phyloP scores from a whole-genome alignment of 495 filamentous ascomycete species.

The Xylaria curta region DNA sequence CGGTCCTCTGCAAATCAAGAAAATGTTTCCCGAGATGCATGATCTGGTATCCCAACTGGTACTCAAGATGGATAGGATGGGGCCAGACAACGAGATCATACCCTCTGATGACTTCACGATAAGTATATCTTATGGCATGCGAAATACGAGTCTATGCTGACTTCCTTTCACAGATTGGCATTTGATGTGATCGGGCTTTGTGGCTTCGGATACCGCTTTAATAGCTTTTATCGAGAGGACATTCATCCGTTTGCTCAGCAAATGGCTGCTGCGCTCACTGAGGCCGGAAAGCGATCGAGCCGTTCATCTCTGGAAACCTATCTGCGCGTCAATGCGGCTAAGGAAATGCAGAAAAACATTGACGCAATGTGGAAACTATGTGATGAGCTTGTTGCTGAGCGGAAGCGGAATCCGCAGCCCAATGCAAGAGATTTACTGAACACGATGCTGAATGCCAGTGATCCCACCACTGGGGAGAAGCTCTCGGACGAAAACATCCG shows the following conservation, averaged over 20 bases:
- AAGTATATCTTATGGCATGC: constrained; percentile 49
- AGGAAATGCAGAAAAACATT: constrained; percentile 60
- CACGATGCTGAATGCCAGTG: constrained; percentile 64
- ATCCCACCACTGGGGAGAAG: constrained; percentile 62
- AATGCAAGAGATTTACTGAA: constrained; percentile 69
- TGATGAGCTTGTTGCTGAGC: constrained; percentile 59
- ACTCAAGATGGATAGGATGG: constrained; percentile 66
- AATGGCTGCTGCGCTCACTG: constrained; percentile 58
- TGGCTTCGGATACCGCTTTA: constrained; percentile 68
- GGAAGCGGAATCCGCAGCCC: constrained; percentile 54
- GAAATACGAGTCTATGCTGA: constrained; percentile 26
- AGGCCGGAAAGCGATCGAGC: constrained; percentile 52
- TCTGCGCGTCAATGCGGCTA: constrained; percentile 52
- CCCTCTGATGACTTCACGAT: constrained; percentile 67
- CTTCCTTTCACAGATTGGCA: constrained; percentile 53
- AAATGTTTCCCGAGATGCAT: constrained; percentile 68
- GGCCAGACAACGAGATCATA: constrained; percentile 53
- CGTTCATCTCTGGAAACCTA: constrained; percentile 54
- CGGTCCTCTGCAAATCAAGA: constrained; percentile 64
- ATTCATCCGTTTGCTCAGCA: constrained; percentile 64
- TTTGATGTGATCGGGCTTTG: constrained; percentile 69
- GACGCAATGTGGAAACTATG: constrained; percentile 57
- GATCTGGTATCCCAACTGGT: constrained; percentile 66
- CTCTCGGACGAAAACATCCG: constrained; percentile 62
- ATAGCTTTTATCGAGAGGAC: constrained; percentile 66